phyloP scores from a whole-genome alignment of 2,329 filamentous ascomycete species.

The Didymella keratinophila region DNA sequence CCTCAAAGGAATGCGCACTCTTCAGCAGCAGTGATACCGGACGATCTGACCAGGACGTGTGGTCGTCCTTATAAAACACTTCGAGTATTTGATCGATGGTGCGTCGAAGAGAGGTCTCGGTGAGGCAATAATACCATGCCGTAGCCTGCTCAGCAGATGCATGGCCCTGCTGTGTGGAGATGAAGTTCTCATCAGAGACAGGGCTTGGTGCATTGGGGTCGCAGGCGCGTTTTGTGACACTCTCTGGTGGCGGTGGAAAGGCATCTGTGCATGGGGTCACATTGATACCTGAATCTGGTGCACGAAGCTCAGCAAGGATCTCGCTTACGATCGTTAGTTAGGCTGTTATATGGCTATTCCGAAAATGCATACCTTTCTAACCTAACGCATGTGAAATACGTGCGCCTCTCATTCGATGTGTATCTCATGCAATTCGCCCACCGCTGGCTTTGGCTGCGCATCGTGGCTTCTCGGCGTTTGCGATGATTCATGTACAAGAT shows the following conservation, averaged over 20 bases:
- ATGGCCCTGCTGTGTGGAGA: slow-evolving; percentile 1
- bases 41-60: background rate
- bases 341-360: background rate
- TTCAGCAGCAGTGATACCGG: background rate
- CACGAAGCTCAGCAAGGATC: background rate
- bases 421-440: background rate
- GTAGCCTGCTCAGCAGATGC: background rate
- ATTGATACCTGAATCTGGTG: background rate
- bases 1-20: background rate
- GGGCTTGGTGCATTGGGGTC: background rate
- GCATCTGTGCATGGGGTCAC: background rate
- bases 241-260: background rate
- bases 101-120: background rate
- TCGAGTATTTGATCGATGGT: background rate
- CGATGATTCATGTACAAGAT: slow-evolving; percentile 1
- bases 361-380: background rate
- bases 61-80: background rate
- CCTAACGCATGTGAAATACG: background rate
- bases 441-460: background rate
- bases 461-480: background rate
- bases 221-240: background rate
- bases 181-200: background rate
- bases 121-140: slow-evolving; percentile 1
- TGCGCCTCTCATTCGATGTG: background rate
- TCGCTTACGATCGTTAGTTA: background rate